Conservation (phyloP, 2,329 filamentous ascomycete species). For the Cryphonectria japonica region DNA sequence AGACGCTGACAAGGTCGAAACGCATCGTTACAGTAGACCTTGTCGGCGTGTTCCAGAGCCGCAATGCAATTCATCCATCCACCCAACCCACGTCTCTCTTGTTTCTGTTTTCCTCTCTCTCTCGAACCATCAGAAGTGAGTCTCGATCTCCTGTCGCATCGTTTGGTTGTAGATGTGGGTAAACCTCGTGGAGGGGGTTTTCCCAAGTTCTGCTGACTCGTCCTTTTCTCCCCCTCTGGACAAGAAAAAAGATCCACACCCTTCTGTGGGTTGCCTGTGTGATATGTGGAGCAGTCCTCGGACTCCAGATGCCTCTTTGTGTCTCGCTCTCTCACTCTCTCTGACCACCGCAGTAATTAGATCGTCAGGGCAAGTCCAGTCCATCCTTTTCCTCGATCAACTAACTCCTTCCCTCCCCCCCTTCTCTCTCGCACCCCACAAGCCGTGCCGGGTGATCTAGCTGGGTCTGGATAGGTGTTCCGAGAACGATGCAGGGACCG, state of each 20-base stretch:
- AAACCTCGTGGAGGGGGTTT: neutral
- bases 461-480: constrained; percentile 8
- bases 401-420: neutral
- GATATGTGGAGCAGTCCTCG: neutral
- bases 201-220: neutral
- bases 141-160: neutral
- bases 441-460: constrained; percentile 9
- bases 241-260: neutral
- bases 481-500: constrained; percentile 9
- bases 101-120: neutral
- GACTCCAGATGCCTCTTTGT: neutral
- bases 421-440: neutral
- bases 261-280: neutral
- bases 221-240: neutral
- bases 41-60: constrained; percentile 1
- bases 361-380: constrained; percentile 1
- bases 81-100: neutral
- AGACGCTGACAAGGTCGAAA: neutral
- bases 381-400: neutral
- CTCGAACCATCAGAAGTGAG: neutral
- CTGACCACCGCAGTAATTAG: neutral
- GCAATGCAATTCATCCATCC: neutral
- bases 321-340: too few relatives aligned
- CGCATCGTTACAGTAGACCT: neutral
- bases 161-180: neutral